phyloP scores from a whole-genome alignment of 768 basidiomycete genomes.

The Pleurotus djamor region DNA sequence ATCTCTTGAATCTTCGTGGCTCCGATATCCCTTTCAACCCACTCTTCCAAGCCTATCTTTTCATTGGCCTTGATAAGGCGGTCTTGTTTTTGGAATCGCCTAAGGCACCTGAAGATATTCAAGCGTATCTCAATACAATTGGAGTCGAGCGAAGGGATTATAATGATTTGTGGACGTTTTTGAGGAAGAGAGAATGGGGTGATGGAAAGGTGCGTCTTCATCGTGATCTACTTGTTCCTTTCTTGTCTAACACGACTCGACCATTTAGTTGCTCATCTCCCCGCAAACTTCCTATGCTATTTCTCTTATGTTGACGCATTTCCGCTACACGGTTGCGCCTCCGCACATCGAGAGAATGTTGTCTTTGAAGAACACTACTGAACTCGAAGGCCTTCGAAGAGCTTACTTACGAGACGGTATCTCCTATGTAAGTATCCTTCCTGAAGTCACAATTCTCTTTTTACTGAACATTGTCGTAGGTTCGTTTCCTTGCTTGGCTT shows the following conservation, averaged over 20 bases:
- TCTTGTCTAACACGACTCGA: not conserved
- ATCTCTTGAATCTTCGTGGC: conserved; percentile 86
- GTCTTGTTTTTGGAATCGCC: conserved; percentile 74
- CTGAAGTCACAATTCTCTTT: conserved; percentile 9
- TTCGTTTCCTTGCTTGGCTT: conserved; percentile 88
- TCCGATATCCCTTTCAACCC: conserved; percentile 91
- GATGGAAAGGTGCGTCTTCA: conserved; percentile 59
- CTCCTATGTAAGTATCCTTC: conserved; percentile 59
- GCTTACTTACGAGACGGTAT: conserved; percentile 92
- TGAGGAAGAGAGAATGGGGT: conserved; percentile 74
- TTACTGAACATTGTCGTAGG: conserved; percentile 29
- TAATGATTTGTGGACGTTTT: conserved; percentile 76
- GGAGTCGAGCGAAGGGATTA: conserved; percentile 65
- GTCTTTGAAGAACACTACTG: conserved; percentile 85
- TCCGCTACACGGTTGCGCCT: conserved; percentile 72
- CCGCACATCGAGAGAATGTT: conserved; percentile 76
- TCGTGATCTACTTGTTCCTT: not conserved
- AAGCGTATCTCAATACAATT: conserved; percentile 53
- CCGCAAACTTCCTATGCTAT: conserved; percentile 81
- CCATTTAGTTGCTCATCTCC: conserved; percentile 56
- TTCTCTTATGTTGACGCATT: conserved; percentile 80
- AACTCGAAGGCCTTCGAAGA: conserved; percentile 69
- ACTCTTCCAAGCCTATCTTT: conserved; percentile 86
- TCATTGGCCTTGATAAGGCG: conserved; percentile 58
- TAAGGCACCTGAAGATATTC: conserved; percentile 61